These are phyloP conservation scores for Fusarium austroafricanum DNA, from an alignment of 2,329 filamentous ascomycete species.

Conservation along the genomic window DNA sequence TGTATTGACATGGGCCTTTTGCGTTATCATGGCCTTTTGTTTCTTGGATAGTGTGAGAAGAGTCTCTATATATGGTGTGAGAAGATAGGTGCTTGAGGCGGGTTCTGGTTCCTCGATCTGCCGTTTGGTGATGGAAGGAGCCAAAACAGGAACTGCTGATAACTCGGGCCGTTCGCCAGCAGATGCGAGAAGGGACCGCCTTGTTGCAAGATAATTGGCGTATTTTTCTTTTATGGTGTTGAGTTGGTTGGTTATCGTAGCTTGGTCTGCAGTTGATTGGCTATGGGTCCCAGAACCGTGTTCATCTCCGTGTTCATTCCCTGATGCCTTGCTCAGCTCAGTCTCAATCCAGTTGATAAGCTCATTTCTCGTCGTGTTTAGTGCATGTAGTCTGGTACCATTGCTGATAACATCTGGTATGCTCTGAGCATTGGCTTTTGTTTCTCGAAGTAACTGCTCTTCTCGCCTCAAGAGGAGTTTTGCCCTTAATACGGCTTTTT, in stretches of 20 bases:
- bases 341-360: conserved; percentile 74
- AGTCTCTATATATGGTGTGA: conserved; percentile 67
- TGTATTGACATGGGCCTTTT: conserved; percentile 68
- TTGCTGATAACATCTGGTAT: conserved; percentile 53
- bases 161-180: conserved; percentile 50
- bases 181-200: conserved; percentile 61
- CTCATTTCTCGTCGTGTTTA: conserved; percentile 67
- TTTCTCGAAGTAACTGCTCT: conserved; percentile 64
- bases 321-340: conserved; percentile 66
- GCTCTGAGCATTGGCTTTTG: conserved; percentile 54
- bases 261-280: conserved; percentile 38
- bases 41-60: conserved; percentile 64
- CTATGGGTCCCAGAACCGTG: conserved; percentile 42
- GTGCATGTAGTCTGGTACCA: conserved; percentile 61
- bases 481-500: conserved; percentile 68
- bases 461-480: conserved; percentile 68
- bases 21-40: conserved; percentile 67
- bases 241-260: conserved; percentile 55
- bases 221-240: conserved; percentile 66
- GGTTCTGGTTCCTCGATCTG: conserved; percentile 31
- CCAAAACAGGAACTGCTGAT: conserved; percentile 41
- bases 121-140: conserved; percentile 15
- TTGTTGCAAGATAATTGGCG: conserved; percentile 61
- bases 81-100: conserved; percentile 54
- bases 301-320: conserved; percentile 49